These are phyloP conservation scores for Saccharomycopsis sp. DNA, from an alignment of 805 yeast genomes.

Conservation along the genomic window DNA sequence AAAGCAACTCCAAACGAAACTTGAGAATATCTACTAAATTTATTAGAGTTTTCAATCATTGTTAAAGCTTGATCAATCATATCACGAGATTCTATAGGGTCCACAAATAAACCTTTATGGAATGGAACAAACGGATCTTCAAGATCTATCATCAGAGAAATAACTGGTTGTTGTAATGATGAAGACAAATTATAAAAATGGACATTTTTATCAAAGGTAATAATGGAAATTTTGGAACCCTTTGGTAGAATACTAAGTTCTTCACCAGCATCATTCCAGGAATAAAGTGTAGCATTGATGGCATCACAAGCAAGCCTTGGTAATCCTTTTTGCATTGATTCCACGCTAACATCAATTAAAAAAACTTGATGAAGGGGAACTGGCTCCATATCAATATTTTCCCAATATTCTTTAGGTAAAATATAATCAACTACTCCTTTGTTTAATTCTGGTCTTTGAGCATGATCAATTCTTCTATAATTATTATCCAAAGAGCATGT, in stretches of 20 bases:
- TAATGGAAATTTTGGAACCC: slow-evolving; percentile 52
- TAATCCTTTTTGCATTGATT: slow-evolving; percentile 47
- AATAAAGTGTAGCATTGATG: slow-evolving; percentile 42
- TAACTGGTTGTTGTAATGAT: slow-evolving; percentile 42
- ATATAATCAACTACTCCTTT: slow-evolving; percentile 78
- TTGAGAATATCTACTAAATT: slow-evolving; percentile 34
- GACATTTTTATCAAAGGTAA: slow-evolving; percentile 63
- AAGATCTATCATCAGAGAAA: slow-evolving; percentile 56
- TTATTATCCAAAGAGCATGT: slow-evolving; percentile 48
- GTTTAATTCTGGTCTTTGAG: slow-evolving; percentile 62
- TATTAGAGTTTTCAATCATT: slow-evolving; percentile 39
- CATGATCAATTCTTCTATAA: slow-evolving; percentile 54
- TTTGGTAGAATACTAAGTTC: slow-evolving; percentile 24
- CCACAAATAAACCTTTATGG: slow-evolving; percentile 65
- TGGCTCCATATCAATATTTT: slow-evolving; percentile 30
- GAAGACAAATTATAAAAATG: slow-evolving; percentile 65
- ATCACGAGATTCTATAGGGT: slow-evolving; percentile 54
- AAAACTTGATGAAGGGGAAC: slow-evolving; percentile 59
- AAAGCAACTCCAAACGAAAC: slow-evolving; percentile 76
- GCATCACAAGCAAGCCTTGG: slow-evolving; percentile 62
- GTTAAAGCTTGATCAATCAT: slow-evolving; percentile 61
- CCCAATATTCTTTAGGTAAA: slow-evolving; percentile 66
- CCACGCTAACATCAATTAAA: slow-evolving; percentile 57
- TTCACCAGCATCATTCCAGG: slow-evolving; percentile 18
- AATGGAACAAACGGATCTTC: slow-evolving; percentile 80